phyloP scores from a whole-genome alignment of 2,329 filamentous ascomycete species.

The Fusarium sp. region DNA sequence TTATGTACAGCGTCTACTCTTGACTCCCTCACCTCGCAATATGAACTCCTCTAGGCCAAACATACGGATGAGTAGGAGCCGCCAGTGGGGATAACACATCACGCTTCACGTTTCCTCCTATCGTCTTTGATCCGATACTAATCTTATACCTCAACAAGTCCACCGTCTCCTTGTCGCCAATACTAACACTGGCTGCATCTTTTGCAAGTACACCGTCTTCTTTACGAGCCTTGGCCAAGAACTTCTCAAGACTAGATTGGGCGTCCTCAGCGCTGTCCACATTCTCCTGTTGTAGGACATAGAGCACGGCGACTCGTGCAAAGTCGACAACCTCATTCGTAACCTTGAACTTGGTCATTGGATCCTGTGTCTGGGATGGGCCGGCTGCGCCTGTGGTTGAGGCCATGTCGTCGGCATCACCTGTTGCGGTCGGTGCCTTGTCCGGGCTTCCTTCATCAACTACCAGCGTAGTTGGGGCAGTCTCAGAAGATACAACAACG shows the following conservation, averaged over 20 bases:
- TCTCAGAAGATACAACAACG: constrained; percentile 35
- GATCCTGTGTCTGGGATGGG: constrained; percentile 22
- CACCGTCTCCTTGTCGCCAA: constrained; percentile 59
- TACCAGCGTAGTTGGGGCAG: constrained; percentile 33
- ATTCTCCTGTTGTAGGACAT: constrained; percentile 66
- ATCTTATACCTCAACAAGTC: constrained; percentile 62
- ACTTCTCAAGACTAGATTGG: constrained; percentile 64
- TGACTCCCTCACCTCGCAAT: constrained; percentile 14
- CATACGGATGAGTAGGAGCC: neutral
- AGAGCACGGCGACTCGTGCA: constrained; percentile 70
- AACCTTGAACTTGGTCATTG: constrained; percentile 55
- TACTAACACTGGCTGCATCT: constrained; percentile 55
- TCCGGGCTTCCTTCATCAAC: constrained; percentile 38
- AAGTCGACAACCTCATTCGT: constrained; percentile 71
- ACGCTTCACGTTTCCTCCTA: constrained; percentile 45
- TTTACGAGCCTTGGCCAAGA: constrained; percentile 59
- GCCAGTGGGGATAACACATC: neutral
- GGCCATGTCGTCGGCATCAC: constrained; percentile 5
- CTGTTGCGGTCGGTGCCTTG: constrained; percentile 19
- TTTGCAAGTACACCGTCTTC: constrained; percentile 47
- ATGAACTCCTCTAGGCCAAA: neutral
- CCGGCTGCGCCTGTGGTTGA: constrained; percentile 15
- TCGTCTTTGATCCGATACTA: constrained; percentile 48
- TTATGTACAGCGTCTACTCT: constrained; percentile 40
- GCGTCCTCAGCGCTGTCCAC: constrained; percentile 63